Evolutionary conservation across 23 red algal species (phyloP).

Genomic region (Gracilaria domingensis): DNA sequence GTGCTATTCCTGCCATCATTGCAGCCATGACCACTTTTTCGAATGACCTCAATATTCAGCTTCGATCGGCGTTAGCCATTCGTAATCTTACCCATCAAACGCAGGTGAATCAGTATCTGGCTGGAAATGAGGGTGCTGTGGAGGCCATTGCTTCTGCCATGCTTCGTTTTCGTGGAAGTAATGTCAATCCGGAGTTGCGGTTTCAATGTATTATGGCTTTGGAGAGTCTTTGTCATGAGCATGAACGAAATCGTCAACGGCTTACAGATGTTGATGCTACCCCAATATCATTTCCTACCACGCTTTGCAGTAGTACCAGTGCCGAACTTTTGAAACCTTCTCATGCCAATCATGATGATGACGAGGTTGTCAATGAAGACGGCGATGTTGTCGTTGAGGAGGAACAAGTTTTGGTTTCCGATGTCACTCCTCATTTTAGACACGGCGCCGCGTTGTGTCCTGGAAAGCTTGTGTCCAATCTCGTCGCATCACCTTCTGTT

Average conservation of each 20-base stretch:
- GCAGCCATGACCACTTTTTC: conserved; percentile 41
- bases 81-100: conserved; percentile 53
- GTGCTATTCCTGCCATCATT: conserved; percentile 41
- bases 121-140: conserved; percentile 46
- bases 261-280: neutral
- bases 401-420: neutral
- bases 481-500: conserved; percentile 19
- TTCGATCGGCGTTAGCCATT: conserved; percentile 15
- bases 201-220: conserved; percentile 56
- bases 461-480: neutral
- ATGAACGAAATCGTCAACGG: conserved; percentile 50
- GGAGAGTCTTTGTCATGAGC: conserved; percentile 45
- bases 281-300: conserved; percentile 17
- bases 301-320: neutral
- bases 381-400: conserved; percentile 55
- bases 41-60: conserved; percentile 16
- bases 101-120: conserved; percentile 67
- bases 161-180: conserved; percentile 20
- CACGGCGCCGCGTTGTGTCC: conserved; percentile 39
- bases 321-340: conserved; percentile 2
- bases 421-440: conserved; percentile 39
- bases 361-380: conserved; percentile 15
- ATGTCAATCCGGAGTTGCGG: conserved; percentile 12
- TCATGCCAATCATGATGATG: conserved; percentile 4
- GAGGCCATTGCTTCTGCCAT: conserved; percentile 42